Base-by-base conservation (phyloP, 2,329 filamentous ascomycete genomes). In the Stemphylium beticola region DNA sequence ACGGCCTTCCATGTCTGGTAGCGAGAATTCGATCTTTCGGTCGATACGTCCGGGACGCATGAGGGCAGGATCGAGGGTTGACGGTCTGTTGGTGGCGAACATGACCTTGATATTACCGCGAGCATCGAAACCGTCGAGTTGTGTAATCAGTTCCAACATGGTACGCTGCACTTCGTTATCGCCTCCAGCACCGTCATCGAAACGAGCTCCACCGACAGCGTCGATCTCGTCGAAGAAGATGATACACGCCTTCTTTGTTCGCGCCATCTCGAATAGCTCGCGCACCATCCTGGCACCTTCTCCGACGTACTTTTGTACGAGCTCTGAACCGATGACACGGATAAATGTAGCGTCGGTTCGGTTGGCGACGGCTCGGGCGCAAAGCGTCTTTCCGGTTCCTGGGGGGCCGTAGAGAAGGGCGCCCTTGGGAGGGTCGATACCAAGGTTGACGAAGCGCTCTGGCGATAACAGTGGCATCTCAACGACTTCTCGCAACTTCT, bases 161-260 rank as follows among this genome's bases (percentile, higher is more conserved):
- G 93, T 98, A 81, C 93, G 85, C 78, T 98, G 93, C 6, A 98
- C 93, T 77, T 98, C 93, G 74, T 98, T 98, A 78, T 98, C 93
- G 71, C 93, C 93, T 68, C 93, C 93, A 60, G 93, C 93, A 64
- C 93, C 93, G 68, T 98, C 93, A 71, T 98, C 93, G 74, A 98
- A 97, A 77, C 93, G 91, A 34, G 93, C 93, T 67, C 93, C 93
- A 73, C 93, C 93, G 50, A 98, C 91, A 43, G 93, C 93, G 76
- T 98, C 93, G 60, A 98, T 95, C 81, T 99, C 95, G 76, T 99
- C 95, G 73, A 96, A 96, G 87, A 99, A 99, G 80, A 99, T 99
- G 74, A 99, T 99, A 78, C 95, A 99, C 0, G 95, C 95, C 81
- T 99, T 99, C 85, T 99, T 99, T 53, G 95, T 98, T 67, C 95